Base-by-base conservation (phyloP, 2,329 filamentous ascomycete genomes). In the Aurifilum marmelostoma region DNA sequence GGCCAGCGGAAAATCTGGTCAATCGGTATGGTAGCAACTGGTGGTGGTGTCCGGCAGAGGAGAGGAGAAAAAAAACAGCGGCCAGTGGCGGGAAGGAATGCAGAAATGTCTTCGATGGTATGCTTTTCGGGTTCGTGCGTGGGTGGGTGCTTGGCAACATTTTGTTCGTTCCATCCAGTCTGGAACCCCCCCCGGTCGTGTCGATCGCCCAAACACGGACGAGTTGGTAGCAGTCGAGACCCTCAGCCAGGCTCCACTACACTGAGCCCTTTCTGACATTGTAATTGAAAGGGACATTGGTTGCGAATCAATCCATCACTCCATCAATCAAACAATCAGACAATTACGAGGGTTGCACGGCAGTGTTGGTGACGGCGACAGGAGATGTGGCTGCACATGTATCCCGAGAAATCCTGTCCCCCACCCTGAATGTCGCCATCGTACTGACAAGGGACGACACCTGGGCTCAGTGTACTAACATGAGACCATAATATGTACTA, bases 1-100 rank as follows among this genome's bases (percentile, higher is more conserved):
- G 27, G n/a, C n/a, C n/a, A n/a, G n/a, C n/a, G 6, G 56, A 34
- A 16, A 1, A 9, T 5, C 21, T 8, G 41, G 41, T 21, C 21
- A 47, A 21, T 18, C 29, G 50, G 27, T 18, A 29, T 56, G 24
- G 14, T 56, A 29, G 24, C 52, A 56, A 56, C 52, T 29, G 52
- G 52, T 12, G 37, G 37, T 34, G 34, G 34, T 34, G 34, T 34
- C 34, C 8, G 34, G 34, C 34, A 34, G n/a, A 34, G 34, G 34
- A 34, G 37, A 39, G 9, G 12, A 39, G 12, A 8, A 27, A 27
- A 1, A 29, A 18, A 29, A 29, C 52, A 18, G 52, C 14, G 14
- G 52, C 52, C 52, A 56, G 52, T 56, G 32, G 56, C 56, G 56
- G 56, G 56, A 37, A 59, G 56, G 56, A 59, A 37, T 59, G 56